Base-by-base conservation (phyloP, 2,329 filamentous ascomycete genomes). In the Fusarium sp. region DNA sequence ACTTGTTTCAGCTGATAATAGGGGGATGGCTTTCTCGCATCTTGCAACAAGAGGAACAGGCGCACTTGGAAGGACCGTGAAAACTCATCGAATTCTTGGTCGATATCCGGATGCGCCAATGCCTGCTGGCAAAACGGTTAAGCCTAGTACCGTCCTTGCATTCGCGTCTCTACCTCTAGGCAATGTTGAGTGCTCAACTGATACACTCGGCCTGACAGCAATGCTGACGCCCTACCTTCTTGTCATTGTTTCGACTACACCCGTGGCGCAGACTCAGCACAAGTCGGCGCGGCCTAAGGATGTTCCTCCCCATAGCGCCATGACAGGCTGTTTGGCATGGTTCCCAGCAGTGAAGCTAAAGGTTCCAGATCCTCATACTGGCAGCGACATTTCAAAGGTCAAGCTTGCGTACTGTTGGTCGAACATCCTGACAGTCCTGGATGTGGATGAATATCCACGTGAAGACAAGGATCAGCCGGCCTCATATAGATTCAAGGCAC, bases 361-460 rank as follows among this genome's bases (percentile, higher is more conserved):
- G 79, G 88, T 89, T 18, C 87, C 89, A 12, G 90, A 93, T 66
- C 83, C 88, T 3, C 85, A 87, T 46, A 89, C 88, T 1, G 89
- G 89, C 8, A 91, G 89, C 73, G 87, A 90, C 10, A 85, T 91
- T 12, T 94, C 93, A 20, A 91, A 90, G 75, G 92, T 91, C 37
- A 98, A 99, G 79, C 86, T 99, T 20, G 95, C 93, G 1, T 99
- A 99, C 81, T 98, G 94, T 79, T 99, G 96, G 96, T 98, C 96
- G 4, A 98, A 98, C 75, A 89, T 98, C n/a, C 82, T 99, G 69
- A 98, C 94, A 0, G 91, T 99, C 8, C 82, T 99, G 24, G 96
- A 99, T 68, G 89, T 98, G 13, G 90, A 95, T 52, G 92, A 96
- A 71, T 84, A 90, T 15, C 85, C 86, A 21, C 80, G 86, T 1